Conservation (phyloP, 169 alveolate species). For the Plasmodium berghei region DNA sequence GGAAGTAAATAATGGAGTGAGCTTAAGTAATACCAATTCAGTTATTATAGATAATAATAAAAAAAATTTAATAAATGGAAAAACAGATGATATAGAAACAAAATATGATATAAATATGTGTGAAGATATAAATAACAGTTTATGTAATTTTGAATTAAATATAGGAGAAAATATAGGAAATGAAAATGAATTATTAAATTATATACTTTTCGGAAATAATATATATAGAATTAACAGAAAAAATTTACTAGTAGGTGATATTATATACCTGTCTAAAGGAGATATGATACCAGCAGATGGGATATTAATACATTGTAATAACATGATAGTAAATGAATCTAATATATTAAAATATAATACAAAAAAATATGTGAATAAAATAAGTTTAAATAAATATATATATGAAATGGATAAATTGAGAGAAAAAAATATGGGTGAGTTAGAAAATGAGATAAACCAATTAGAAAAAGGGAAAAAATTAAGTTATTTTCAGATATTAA, state of each 20-base stretch:
- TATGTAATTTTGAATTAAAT: not conserved
- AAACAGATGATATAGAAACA: not conserved
- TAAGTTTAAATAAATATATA: conserved; percentile 53
- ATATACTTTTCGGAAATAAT: conserved; percentile 43
- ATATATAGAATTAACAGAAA: conserved; percentile 43
- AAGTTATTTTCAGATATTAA: conserved; percentile 36
- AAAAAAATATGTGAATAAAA: conserved; percentile 28
- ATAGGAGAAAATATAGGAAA: not conserved
- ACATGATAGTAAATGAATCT: conserved; percentile 60
- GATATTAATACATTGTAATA: conserved; percentile 30
- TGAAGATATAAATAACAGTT: not conserved
- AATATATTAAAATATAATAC: conserved; percentile 3
- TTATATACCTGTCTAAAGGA: conserved; percentile 51
- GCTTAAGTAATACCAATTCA: not conserved
- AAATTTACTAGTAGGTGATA: conserved; percentile 53
- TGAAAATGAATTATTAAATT: conserved; percentile 21
- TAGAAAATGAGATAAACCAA: not conserved
- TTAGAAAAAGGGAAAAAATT: conserved; percentile 18
- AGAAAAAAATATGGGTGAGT: conserved; percentile 26
- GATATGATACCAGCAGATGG: conserved; percentile 71
- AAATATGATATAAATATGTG: not conserved
- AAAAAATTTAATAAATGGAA: not conserved
- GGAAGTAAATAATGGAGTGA: not conserved
- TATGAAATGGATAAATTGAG: conserved; percentile 27
- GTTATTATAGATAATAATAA: not conserved